Conservation (phyloP, 371 early-diverging fungal genomes). For the Chytridium lagenaria region DNA sequence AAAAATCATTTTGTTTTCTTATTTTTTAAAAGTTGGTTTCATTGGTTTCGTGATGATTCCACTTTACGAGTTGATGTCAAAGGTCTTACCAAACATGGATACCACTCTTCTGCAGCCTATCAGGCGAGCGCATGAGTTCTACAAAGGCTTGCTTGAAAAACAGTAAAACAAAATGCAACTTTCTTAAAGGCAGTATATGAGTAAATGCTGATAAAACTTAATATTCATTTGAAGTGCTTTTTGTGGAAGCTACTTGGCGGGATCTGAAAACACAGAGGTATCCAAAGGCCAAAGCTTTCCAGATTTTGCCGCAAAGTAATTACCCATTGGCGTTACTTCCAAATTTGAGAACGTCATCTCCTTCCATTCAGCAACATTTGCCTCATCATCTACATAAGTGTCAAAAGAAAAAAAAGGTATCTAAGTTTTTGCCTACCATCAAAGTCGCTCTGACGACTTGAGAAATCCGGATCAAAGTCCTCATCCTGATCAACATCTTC, state of each 20-base stretch:
- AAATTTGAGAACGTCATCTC: not conserved
- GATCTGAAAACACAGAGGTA: not conserved
- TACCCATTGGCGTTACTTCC: slow-evolving; percentile 13
- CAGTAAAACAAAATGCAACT: not conserved
- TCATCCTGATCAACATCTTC: no score
- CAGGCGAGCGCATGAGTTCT: slow-evolving; percentile 50
- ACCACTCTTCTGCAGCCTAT: slow-evolving; percentile 51
- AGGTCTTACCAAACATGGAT: slow-evolving; percentile 57
- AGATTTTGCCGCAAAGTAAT: slow-evolving; percentile 19
- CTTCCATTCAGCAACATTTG: no score
- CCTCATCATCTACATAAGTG: no score
- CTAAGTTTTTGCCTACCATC: no score
- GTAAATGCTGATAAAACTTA: no score
- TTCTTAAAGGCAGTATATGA: no score
- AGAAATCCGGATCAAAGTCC: no score
- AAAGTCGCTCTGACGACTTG: no score
- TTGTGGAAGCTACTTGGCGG: no score
- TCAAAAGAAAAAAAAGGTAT: no score
- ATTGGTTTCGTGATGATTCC: slow-evolving; percentile 64
- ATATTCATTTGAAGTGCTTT: no score
- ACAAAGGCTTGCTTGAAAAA: slow-evolving; percentile 44
- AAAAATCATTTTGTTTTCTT: no score
- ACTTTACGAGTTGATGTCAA: slow-evolving; percentile 56
- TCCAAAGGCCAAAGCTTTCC: slow-evolving; percentile 1
- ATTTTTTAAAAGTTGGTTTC: slow-evolving; percentile 45